Conservation (phyloP, 768 basidiomycete species). For the Xanthoconium stramineum region DNA sequence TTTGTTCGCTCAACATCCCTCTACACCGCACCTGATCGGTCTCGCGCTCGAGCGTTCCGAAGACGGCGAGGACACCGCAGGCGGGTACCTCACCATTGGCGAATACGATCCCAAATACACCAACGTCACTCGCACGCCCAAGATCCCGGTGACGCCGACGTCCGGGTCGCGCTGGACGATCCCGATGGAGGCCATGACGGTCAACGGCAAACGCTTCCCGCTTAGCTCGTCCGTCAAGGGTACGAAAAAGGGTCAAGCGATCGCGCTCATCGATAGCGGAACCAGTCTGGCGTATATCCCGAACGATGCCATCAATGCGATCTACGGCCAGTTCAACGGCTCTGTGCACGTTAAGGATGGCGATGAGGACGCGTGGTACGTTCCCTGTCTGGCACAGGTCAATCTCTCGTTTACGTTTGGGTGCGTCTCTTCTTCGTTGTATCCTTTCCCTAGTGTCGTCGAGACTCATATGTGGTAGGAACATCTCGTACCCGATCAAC, state of each 20-base stretch:
- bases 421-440: not conserved
- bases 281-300: conserved; percentile 39
- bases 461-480: conserved; percentile 9
- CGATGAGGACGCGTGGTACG: conserved; percentile 34
- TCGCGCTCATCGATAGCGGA: conserved; percentile 44
- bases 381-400: conserved; percentile 31
- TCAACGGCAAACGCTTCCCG: conserved; percentile 28
- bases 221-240: conserved; percentile 32
- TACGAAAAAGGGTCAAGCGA: conserved; percentile 30
- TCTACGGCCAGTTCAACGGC: conserved; percentile 39
- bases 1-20: conserved; percentile 36
- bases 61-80: conserved; percentile 38
- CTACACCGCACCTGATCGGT: conserved; percentile 38
- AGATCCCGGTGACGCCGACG: conserved; percentile 34
- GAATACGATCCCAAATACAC: conserved; percentile 38
- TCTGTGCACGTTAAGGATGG: conserved; percentile 32
- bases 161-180: conserved; percentile 41
- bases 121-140: conserved; percentile 29
- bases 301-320: conserved; percentile 30
- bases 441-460: not conserved
- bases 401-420: conserved; percentile 27
- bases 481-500: conserved; percentile 37
- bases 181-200: conserved; percentile 36
- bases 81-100: conserved; percentile 42
- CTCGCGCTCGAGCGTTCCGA: conserved; percentile 41